Evolutionary conservation across 805 yeast species (phyloP).

Genomic region (Nakazawaea laoshanensis): DNA sequence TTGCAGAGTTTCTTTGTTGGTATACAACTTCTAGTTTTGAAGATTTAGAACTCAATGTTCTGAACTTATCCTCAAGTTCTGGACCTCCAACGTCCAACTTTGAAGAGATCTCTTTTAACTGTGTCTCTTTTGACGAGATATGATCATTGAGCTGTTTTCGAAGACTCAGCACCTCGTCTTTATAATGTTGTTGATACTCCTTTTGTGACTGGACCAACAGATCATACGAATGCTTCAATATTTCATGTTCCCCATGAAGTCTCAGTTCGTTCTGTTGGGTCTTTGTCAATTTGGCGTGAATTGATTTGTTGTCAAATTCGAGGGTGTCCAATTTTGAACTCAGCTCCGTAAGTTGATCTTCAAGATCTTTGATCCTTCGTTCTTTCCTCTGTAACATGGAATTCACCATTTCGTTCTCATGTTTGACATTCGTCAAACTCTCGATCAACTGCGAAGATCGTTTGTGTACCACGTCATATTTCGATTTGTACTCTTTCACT

Average conservation of each 20-base stretch:
- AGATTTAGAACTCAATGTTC: slow-evolving; percentile 37
- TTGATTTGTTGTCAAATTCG: slow-evolving; percentile 38
- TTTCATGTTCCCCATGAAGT: slow-evolving; percentile 42
- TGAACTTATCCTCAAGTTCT: slow-evolving; percentile 39
- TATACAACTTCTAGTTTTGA: slow-evolving; percentile 41
- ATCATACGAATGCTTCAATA: slow-evolving; percentile 52
- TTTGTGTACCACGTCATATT: slow-evolving; percentile 35
- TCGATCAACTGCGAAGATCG: slow-evolving; percentile 50
- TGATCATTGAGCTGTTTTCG: slow-evolving; percentile 27
- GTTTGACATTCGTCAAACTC: slow-evolving; percentile 62
- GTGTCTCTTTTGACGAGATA: slow-evolving; percentile 25
- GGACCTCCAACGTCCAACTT: slow-evolving; percentile 36
- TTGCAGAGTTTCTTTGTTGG: slow-evolving; percentile 34
- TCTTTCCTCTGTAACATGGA: slow-evolving; percentile 65
- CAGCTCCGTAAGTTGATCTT: slow-evolving; percentile 43
- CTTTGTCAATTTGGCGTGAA: slow-evolving; percentile 39
- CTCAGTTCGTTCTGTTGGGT: slow-evolving; percentile 36
- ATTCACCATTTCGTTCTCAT: slow-evolving; percentile 68
- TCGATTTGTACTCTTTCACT: slow-evolving; percentile 42
- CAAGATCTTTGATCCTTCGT: slow-evolving; percentile 59
- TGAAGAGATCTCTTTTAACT: slow-evolving; percentile 26
- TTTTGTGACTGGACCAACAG: slow-evolving; percentile 42
- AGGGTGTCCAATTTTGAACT: slow-evolving; percentile 37
- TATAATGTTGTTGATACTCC: slow-evolving; percentile 42
- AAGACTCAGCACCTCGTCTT: slow-evolving; percentile 30